A percentile compares a stretch with the other conserved stretches of the same genome.
These are phyloP conservation scores for Furcasterigmium sp. DNA, from an alignment of 2,329 filamentous ascomycete species.

Conservation along the genomic window DNA sequence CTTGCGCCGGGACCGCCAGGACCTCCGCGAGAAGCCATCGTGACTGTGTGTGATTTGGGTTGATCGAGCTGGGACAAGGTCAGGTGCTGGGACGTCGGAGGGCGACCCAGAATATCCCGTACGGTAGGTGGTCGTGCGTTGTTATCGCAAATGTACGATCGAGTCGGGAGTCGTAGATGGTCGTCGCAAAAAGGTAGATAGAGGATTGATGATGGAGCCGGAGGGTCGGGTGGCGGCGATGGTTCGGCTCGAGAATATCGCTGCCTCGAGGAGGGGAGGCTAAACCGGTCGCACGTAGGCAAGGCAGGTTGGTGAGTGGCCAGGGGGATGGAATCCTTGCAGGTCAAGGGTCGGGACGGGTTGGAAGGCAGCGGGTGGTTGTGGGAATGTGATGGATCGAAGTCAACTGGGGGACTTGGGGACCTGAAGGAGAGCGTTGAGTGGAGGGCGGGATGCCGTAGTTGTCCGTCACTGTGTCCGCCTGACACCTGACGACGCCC, in stretches of 20 bases:
- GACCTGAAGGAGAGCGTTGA: not conserved
- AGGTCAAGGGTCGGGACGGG: slow-evolving; percentile 7
- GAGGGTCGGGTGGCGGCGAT: slow-evolving; percentile 1
- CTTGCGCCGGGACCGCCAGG: slow-evolving; percentile 46
- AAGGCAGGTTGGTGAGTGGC: slow-evolving; percentile 10
- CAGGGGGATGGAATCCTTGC: slow-evolving; percentile 5
- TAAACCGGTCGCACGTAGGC: slow-evolving; percentile 1
- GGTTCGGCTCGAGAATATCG: slow-evolving; percentile 7
- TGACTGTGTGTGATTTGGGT: slow-evolving; percentile 23
- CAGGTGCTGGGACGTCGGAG: not conserved
- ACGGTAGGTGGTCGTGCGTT: slow-evolving; percentile 1
- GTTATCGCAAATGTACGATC: not conserved
- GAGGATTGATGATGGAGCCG: slow-evolving; percentile 6
- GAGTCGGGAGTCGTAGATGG: not conserved
- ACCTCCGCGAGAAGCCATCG: slow-evolving; percentile 80
- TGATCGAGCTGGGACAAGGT: not conserved
- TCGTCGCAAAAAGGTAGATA: slow-evolving; percentile 2
- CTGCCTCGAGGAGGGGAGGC: slow-evolving; percentile 9
- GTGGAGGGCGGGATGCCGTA: not conserved
- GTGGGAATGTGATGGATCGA: not conserved
- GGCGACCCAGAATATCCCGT: no score
- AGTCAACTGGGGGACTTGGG: not conserved
- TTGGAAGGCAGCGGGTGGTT: not conserved
- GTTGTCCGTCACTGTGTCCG: not conserved
- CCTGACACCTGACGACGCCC: not conserved